Base-by-base conservation (phyloP, 2,329 filamentous ascomycete genomes). In the Sarocladium brachiariae region DNA sequence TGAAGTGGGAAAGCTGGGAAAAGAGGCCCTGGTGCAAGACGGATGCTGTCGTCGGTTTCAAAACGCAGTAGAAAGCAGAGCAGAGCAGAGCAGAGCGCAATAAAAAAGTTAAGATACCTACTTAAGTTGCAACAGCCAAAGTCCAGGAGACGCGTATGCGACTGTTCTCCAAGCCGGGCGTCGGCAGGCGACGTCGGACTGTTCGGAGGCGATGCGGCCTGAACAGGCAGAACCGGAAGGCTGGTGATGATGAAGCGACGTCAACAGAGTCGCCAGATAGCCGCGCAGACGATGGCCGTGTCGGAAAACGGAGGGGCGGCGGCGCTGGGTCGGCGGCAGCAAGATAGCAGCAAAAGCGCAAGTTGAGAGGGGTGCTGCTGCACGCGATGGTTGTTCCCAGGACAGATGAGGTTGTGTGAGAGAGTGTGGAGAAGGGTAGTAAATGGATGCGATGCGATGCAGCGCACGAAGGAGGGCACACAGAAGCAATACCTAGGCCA, bases 401-500 rank as follows among this genome's bases (percentile, higher is more conserved):
- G 39, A 16, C 43, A 47, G 27, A 47, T 25, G 43, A 47, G 43
- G 43, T 47, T 47, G 43, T 31, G 43, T 47, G 25, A 33, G 43
- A 31, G 43, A 31, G 43, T 47, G 43, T 24, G 33, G 43, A 47
- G n/a, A 39, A 33, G 43, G 43, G 43, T 47, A 33, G 43, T 33
- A 47, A 47, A 33, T 47, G 24, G 43, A 47, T 47, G 43, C 43
- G 43, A 30, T 30, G 43, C 14, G 43, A 47, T 47, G 43, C 27
- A 33, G 25, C 27, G 43, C 43, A 33, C 25, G 27, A 33, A 31
- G 27, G 43, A 47, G 43, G 25, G 27, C 39, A 43, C 39, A n/a
- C 43, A 47, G n/a, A 47, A 47, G 27, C 43, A 47, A 33, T 33
- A 47, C 25, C 27, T 33, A 33, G 21, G 16, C 39, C 19, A 33